These are phyloP conservation scores for Debaryomyces hansenii DNA, from an alignment of 805 yeast genomes.

Conservation along the genomic window DNA sequence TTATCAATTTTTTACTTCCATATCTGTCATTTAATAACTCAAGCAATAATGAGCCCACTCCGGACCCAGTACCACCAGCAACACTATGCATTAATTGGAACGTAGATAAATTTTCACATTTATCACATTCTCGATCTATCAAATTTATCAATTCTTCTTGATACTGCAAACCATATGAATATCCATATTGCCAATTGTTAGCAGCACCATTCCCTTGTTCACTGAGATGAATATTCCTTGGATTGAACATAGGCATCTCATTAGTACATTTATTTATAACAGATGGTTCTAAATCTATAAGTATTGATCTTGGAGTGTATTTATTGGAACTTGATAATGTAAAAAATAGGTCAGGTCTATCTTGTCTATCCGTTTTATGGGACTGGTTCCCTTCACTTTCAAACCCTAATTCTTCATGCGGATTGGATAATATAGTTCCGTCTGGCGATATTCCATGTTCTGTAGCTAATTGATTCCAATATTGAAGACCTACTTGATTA, in stretches of 20 bases:
- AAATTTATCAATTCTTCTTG: slow-evolving; percentile 77
- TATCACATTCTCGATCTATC: slow-evolving; percentile 87
- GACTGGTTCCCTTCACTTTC: slow-evolving; percentile 11
- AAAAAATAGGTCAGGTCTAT: slow-evolving; percentile 83
- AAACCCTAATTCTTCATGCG: slow-evolving; percentile 21
- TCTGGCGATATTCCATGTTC: slow-evolving; percentile 84
- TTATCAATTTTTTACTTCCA: slow-evolving; percentile 72
- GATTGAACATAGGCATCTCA: slow-evolving; percentile 68
- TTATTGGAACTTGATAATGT: slow-evolving; percentile 70
- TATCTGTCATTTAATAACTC: slow-evolving; percentile 80
- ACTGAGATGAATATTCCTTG: slow-evolving; percentile 76
- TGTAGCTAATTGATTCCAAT: slow-evolving; percentile 84
- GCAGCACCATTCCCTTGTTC: slow-evolving; percentile 93
- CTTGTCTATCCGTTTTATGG: slow-evolving; percentile 35
- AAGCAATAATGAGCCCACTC: slow-evolving; percentile 80
- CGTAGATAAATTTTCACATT: slow-evolving; percentile 85
- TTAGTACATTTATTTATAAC: slow-evolving; percentile 66
- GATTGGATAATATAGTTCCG: slow-evolving; percentile 49
- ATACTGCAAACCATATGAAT: slow-evolving; percentile 65
- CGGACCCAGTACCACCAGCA: slow-evolving; percentile 99
- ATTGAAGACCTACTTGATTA: slow-evolving; percentile 89
- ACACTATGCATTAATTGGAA: slow-evolving; percentile 91
- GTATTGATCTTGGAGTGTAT: slow-evolving; percentile 84
- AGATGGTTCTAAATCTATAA: slow-evolving; percentile 88
- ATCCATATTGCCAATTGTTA: slow-evolving; percentile 94